Evolutionary conservation across 495 filamentous ascomycete genomes (phyloP), one percentile per base, ranked within the genome.

Genomic region (Penicillium bovifimosum): DNA sequence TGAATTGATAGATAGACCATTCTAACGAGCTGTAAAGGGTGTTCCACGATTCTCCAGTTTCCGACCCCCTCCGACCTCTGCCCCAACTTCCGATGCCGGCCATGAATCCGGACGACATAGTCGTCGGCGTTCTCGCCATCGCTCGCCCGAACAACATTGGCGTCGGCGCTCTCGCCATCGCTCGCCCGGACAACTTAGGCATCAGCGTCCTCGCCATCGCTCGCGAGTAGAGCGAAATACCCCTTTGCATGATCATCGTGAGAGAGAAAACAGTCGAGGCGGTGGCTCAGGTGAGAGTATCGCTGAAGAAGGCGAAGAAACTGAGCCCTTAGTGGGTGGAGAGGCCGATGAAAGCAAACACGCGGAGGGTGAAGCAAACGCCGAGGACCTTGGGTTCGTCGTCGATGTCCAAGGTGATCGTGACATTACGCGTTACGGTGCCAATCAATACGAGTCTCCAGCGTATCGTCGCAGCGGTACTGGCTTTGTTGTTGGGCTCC

Each of bases 31-130:
- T 9, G 24, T 58, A 3, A 35, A 75, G 71, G 72, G 68, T 16
- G 70, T 85, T 47, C 86, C 86, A 28, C 86, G 80, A 38, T 89
- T 89, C 55, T 73, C 74, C 38, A 88, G 85, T 53, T 89, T 50
- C 48, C 38, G 17, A 33, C 48, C 28, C 16, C 48, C 38, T 2
- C 28, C 29, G 5, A 7, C 38, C 3, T 14, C 45, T 16, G 13
- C 38, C 42, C 39, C 10, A 18, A 11, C 9, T 10, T 10, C 36
- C 35, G 16, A 10, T 10, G 33, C 32, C 13, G 45, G 17, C 13
- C 20, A 5, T 11, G 36, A 50, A 10, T 27, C 18, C 36, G 44
- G 20, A 24, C 20, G 27, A 14, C 7, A 11, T 35, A 11, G n/a
- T 28, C 34, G 35, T 6, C 32, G 17, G 32, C 47, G 47, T 28